phyloP scores from a whole-genome alignment of 345 rosid species.

The Durio zibethinus region DNA sequence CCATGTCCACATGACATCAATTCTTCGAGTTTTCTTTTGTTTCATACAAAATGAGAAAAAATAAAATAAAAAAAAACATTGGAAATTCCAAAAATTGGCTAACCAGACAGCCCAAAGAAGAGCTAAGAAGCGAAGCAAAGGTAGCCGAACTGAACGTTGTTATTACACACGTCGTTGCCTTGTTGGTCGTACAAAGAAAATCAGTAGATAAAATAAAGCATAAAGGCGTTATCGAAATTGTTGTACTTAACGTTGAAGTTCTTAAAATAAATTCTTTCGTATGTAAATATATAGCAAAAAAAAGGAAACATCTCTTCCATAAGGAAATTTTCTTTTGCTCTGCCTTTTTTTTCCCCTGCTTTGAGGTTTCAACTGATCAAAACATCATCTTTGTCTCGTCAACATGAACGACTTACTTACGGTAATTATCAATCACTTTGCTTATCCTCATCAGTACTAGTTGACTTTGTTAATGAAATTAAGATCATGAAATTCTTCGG shows the following conservation, averaged over 20 bases:
- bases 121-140: not conserved
- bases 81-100: not conserved
- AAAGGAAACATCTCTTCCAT: too few species aligned
- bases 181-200: not conserved
- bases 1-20: too few species aligned
- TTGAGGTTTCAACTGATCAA: not conserved
- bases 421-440: conserved; percentile 19
- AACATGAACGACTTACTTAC: conserved; percentile 49
- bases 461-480: not conserved
- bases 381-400: not conserved
- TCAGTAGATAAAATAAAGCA: not conserved
- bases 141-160: not conserved
- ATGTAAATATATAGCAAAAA: too few species aligned
- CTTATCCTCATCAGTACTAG: not conserved
- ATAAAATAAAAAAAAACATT: not conserved
- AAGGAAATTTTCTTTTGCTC: not conserved
- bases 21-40: too few species aligned
- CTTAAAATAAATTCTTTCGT: not conserved
- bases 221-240: not conserved
- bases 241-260: not conserved
- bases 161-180: not conserved
- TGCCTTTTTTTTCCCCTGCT: not conserved
- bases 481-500: not conserved
- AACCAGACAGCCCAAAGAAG: not conserved
- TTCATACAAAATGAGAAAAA: too few species aligned